Base-by-base conservation (phyloP, 192 early-diverging fungal genomes). In the Cladochytrium replicatum region DNA sequence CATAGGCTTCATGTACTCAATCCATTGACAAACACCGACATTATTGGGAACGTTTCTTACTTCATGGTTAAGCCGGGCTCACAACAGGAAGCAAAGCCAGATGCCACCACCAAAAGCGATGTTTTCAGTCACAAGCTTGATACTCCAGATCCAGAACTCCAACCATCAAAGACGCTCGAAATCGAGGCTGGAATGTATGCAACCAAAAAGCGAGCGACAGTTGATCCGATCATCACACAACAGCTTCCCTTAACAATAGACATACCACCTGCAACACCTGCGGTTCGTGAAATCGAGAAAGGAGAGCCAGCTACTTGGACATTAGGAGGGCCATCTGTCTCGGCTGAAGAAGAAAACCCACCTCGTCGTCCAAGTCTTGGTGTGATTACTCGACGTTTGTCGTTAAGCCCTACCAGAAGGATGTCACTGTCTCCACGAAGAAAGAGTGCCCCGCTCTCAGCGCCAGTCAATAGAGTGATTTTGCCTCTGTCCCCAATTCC, bases 1-100 rank as follows among this genome's bases (percentile, higher is more conserved):
- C 78, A 80, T 51, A 57, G 78, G 23, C 46, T 80, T n/a, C 74
- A 79, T 39, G 78, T 80, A 23, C 65, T 80, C 31, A 80, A 80
- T 48, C 78, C 78, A 11, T 50, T 80, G 26, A 78, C 76, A 2
- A 80, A 80, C 48, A 76, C 78, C 6, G 78, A 80, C 43, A 80
- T 80, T 34, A 80, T 80, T 43, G 78, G 78, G 25, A 72, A 80
- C 45, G 78, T 80, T 21, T 63, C 71, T 46, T 80, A 80, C 49
- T 80, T 72, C 50, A 74, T 80, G 43, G 59, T 80, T 24, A 69
- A 60, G 23, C 41, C 29, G 15, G 38, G 27, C 31, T 40, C 43
- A 37, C 7, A 29, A 38, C 17, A 15, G 46, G 30, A 31, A 32
- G 27, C n/a, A n/a, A n/a, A n/a, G n/a, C n/a, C n/a, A n/a, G n/a